Conservation (phyloP, 495 filamentous ascomycete genomes). For the Penicillium dipodomyicola region DNA sequence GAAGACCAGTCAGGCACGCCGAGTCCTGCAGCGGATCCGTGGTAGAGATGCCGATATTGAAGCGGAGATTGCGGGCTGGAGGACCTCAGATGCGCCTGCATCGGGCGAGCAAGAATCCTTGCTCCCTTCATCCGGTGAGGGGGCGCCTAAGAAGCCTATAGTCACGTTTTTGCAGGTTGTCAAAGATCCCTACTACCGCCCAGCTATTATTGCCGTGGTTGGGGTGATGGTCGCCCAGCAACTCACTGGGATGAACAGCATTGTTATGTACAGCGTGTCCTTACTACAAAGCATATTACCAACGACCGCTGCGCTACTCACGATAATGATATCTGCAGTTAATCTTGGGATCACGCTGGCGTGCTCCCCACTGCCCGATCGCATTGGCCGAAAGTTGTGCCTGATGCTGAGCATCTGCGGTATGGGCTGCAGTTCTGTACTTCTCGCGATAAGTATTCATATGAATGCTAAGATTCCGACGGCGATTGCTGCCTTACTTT, state of each 20-base stretch:
- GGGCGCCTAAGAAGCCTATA: conserved; percentile 33
- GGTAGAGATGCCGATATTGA: conserved; percentile 67
- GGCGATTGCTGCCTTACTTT: conserved; percentile 74
- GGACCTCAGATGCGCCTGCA: conserved; percentile 43
- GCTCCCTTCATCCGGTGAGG: conserved; percentile 36
- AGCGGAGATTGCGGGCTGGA: conserved; percentile 68
- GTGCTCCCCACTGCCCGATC: conserved; percentile 81
- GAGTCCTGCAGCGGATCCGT: conserved; percentile 69
- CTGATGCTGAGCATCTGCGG: conserved; percentile 76
- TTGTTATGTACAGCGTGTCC: conserved; percentile 96
- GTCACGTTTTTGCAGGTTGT: conserved; percentile 68
- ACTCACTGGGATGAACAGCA: conserved; percentile 89
- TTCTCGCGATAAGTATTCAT: conserved; percentile 73
- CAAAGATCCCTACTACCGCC: conserved; percentile 62
- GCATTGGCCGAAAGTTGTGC: conserved; percentile 78
- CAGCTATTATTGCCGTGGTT: conserved; percentile 79
- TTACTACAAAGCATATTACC: conserved; percentile 75
- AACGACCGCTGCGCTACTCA: conserved; percentile 71
- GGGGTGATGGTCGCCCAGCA: conserved; percentile 93
- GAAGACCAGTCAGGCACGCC: conserved; percentile 57
- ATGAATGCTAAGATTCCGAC: conserved; percentile 67
- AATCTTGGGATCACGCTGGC: conserved; percentile 80
- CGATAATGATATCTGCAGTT: conserved; percentile 78
- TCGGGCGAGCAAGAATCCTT: conserved; percentile 48
- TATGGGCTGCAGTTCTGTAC: conserved; percentile 72